A percentile compares a stretch with the other conserved stretches of the same genome.
phyloP scores from a whole-genome alignment of 2,329 filamentous ascomycete genomes.

The Aspergillus japonicus region DNA sequence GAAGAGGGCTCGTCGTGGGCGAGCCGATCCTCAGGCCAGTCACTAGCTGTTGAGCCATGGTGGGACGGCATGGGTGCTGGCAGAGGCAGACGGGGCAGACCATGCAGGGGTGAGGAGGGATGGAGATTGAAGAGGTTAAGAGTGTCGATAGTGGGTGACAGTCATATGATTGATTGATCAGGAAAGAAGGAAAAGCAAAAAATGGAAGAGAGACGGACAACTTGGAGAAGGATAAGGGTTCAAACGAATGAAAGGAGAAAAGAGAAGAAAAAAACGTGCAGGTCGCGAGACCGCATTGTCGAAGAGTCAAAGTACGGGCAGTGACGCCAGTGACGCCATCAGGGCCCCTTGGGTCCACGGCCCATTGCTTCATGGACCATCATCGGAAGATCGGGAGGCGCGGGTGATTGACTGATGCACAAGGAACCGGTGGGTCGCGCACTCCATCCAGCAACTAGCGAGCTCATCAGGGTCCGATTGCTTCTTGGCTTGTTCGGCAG shows the following conservation, averaged over 20 bases:
- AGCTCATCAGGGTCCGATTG: neutral
- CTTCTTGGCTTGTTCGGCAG: neutral
- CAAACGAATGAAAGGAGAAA: no score
- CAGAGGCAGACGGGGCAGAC: neutral
- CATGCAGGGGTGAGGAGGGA: neutral
- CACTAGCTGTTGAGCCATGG: slow-evolving; percentile 6
- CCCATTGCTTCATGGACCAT: neutral
- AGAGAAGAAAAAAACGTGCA: neutral
- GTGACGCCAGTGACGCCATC: neutral
- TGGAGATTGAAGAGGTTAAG: neutral
- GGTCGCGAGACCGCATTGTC: neutral
- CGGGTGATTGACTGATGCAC: neutral
- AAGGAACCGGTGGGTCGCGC: neutral
- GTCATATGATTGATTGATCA: neutral
- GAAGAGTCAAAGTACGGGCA: neutral
- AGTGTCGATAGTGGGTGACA: neutral
- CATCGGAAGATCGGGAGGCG: neutral
- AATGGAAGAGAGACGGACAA: no score
- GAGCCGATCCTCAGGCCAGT: slow-evolving; percentile 13
- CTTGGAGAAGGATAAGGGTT: no score
- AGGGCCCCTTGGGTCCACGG: neutral
- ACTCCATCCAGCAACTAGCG: neutral
- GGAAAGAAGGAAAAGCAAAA: neutral
- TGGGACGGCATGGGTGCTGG: slow-evolving; percentile 1
- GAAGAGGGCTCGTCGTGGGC: neutral